These are phyloP conservation scores for Tetragonia tetragonoides DNA, from an alignment of 148 eudicot genomes.

Conservation along the genomic window DNA sequence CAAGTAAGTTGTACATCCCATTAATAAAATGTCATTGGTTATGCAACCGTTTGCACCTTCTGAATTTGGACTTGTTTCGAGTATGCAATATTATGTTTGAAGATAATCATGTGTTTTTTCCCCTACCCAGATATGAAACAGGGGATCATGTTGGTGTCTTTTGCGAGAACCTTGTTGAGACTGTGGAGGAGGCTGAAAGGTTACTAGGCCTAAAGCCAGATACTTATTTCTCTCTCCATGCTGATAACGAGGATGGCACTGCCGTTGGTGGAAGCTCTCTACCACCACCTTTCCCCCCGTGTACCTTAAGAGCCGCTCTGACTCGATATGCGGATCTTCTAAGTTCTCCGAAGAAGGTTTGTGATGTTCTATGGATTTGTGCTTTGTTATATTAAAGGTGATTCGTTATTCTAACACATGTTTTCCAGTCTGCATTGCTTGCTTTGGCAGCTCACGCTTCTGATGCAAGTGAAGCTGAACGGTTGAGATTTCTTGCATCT, in stretches of 20 bases:
- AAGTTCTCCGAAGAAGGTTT: slow-evolving; percentile 85
- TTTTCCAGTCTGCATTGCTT: slow-evolving; percentile 75
- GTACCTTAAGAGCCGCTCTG: slow-evolving; percentile 73
- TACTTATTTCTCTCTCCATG: slow-evolving; percentile 73
- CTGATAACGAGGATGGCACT: slow-evolving; percentile 86
- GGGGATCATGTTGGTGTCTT: slow-evolving; percentile 99
- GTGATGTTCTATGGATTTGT: neutral
- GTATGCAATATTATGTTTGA: neutral
- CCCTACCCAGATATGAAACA: slow-evolving; percentile 72
- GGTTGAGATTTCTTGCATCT: slow-evolving; percentile 79
- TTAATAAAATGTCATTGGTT: neutral
- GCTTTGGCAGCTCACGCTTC: slow-evolving; percentile 94
- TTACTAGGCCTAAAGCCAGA: slow-evolving; percentile 56
- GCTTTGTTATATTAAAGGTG: neutral
- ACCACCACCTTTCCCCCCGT: slow-evolving; percentile 87
- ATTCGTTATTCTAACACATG: neutral
- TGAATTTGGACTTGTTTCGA: slow-evolving; percentile 1
- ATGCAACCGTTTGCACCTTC: neutral
- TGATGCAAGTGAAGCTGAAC: slow-evolving; percentile 83
- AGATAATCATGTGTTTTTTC: slow-evolving; percentile 1
- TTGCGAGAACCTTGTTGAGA: slow-evolving; percentile 72
- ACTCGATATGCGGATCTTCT: slow-evolving; percentile 86
- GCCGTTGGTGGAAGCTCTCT: slow-evolving; percentile 59
- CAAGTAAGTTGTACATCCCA: slow-evolving; percentile 47
- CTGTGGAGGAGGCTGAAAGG: slow-evolving; percentile 79